Evolutionary conservation across 2,329 filamentous ascomycete species (phyloP).

Genomic region (Aspergillus piperis): DNA sequence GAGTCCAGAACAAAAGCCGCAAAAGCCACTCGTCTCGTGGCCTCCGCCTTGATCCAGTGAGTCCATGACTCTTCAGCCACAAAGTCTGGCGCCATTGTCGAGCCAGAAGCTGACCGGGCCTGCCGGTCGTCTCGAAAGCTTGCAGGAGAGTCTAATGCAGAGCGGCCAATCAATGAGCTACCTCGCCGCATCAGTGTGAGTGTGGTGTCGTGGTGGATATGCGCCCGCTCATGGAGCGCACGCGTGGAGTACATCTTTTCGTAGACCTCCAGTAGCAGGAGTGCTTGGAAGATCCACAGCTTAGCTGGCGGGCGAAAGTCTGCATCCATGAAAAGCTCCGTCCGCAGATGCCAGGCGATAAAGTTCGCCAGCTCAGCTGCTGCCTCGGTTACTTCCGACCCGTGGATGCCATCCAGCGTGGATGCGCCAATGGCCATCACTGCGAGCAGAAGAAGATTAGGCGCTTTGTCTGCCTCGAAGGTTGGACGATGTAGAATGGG

Average conservation of each 20-base stretch:
- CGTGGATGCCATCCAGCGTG: slow-evolving; percentile 81
- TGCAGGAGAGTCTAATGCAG: slow-evolving; percentile 79
- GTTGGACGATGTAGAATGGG: slow-evolving; percentile 94
- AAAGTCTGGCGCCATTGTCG: slow-evolving; percentile 55
- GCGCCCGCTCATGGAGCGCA: slow-evolving; percentile 86
- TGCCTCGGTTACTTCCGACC: slow-evolving; percentile 69
- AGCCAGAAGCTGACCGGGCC: slow-evolving; percentile 38
- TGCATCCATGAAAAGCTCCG: slow-evolving; percentile 90
- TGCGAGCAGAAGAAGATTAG: slow-evolving; percentile 78
- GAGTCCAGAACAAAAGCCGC: slow-evolving; percentile 94
- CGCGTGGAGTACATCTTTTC: slow-evolving; percentile 98
- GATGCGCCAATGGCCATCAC: slow-evolving; percentile 93
- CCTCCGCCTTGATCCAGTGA: slow-evolving; percentile 92
- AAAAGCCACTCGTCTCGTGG: slow-evolving; percentile 85
- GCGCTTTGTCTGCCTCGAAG: slow-evolving; percentile 83
- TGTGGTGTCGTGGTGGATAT: slow-evolving; percentile 95
- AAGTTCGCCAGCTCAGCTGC: slow-evolving; percentile 88
- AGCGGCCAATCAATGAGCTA: slow-evolving; percentile 83
- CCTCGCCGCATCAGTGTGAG: slow-evolving; percentile 94
- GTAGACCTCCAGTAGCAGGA: slow-evolving; percentile 86
- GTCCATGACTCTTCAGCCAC: slow-evolving; percentile 90
- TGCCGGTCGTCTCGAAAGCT: slow-evolving; percentile 66
- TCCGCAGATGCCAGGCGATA: slow-evolving; percentile 87
- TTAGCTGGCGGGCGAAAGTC: slow-evolving; percentile 91
- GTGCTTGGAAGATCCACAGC: slow-evolving; percentile 91